phyloP scores from a whole-genome alignment of 305 asterid species.

The Fraxinus velutina region DNA sequence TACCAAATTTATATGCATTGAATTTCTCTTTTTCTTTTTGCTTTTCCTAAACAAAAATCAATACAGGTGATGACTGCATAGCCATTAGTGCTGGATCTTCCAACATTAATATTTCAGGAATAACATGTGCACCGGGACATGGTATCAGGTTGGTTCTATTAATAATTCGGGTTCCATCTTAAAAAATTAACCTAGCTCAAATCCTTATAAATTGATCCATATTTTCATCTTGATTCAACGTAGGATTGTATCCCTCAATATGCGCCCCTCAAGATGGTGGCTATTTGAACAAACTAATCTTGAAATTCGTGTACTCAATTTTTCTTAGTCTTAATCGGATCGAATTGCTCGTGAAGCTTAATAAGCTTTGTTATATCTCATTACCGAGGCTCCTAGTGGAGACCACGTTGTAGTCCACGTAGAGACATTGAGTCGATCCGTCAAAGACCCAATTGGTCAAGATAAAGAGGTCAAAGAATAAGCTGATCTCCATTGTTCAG shows the following conservation, averaged over 20 bases:
- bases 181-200: too few species aligned
- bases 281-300: not conserved
- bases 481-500: not conserved
- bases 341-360: not conserved
- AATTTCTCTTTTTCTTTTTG: not conserved
- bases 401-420: not conserved
- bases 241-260: too few species aligned
- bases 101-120: constrained; percentile 36
- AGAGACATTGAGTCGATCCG: not conserved
- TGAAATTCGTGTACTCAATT: not conserved
- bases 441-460: not conserved
- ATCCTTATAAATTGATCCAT: not conserved
- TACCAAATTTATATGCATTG: not conserved
- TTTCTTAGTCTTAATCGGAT: not conserved
- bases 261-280: not conserved
- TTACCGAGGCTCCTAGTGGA: not conserved
- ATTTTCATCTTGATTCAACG: not conserved
- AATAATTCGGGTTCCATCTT: not conserved
- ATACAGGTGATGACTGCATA: constrained; percentile 60
- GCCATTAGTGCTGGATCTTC: constrained; percentile 59
- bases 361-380: not conserved
- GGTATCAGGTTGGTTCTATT: constrained; percentile 48
- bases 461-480: not conserved
- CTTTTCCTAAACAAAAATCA: not conserved
- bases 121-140: constrained; percentile 70